A percentile compares a stretch with the other conserved stretches of the same genome.
These are phyloP conservation scores for Akanthomyces muscarius DNA, from an alignment of 2,329 filamentous ascomycete genomes.

Conservation along the genomic window DNA sequence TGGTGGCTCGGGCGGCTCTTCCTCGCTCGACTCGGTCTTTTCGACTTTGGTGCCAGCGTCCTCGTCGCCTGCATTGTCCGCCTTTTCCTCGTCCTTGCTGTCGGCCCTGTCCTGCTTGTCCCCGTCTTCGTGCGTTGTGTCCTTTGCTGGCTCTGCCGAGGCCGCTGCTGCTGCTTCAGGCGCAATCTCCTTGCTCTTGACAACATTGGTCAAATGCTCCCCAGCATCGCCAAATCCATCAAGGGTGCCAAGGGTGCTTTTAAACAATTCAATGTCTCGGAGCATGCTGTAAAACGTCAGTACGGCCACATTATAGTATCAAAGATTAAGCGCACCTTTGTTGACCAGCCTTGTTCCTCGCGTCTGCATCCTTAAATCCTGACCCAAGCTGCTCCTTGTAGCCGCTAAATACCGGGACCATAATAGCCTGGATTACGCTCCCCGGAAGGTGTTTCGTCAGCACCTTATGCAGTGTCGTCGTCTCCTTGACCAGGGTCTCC, in stretches of 20 bases:
- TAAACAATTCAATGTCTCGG: constrained; percentile 70
- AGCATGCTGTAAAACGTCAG: constrained; percentile 56
- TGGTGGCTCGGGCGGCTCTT: background rate
- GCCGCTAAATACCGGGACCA: constrained; percentile 76
- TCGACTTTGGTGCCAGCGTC: constrained; percentile 12
- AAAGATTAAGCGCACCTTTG: constrained; percentile 55
- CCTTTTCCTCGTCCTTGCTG: constrained; percentile 18
- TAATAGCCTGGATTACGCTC: constrained; percentile 73
- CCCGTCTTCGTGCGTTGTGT: constrained; percentile 19
- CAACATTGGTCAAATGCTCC: constrained; percentile 61
- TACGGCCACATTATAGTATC: background rate
- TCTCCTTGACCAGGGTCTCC: constrained; percentile 84
- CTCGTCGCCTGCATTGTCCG: constrained; percentile 17
- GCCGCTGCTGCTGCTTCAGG: constrained; percentile 20
- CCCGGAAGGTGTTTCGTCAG: constrained; percentile 78
- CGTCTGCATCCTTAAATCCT: constrained; percentile 61
- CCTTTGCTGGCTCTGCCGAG: constrained; percentile 10
- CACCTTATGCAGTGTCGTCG: constrained; percentile 76
- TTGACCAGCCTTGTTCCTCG: constrained; percentile 64
- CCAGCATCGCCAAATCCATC: constrained; percentile 75
- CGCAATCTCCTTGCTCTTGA: constrained; percentile 54
- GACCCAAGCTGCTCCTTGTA: constrained; percentile 77
- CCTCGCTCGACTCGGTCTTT: constrained; percentile 20
- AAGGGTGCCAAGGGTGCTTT: constrained; percentile 66
- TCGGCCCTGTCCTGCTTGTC: constrained; percentile 19